Evolutionary conservation across 495 filamentous ascomycete genomes (phyloP), one percentile per base, ranked within the genome.

Genomic region (Amniculicola lignicola): DNA sequence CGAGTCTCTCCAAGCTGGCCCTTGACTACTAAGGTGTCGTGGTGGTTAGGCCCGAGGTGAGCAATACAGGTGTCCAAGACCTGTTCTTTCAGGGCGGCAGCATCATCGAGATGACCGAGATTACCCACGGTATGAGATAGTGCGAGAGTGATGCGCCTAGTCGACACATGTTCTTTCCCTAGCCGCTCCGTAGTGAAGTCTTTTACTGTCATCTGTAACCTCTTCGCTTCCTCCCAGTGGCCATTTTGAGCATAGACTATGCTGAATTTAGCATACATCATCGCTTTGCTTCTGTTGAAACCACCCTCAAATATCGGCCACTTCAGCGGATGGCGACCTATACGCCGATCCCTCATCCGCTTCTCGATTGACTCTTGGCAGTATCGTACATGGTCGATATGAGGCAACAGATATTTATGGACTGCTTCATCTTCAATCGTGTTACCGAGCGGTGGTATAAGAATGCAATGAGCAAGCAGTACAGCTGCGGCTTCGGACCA

Each of bases 401-500:
- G 51, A 4, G 25, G 24, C n/a, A 43, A 24, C 10, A 54, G 9
- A 25, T 35, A 3, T 14, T 11, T 6, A 15, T 22, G 7, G 7
- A 21, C 5, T 7, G 44, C 25, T 19, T 54, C 51, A 22, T 44
- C 66, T 35, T 2, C 25, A 10, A 27, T 45, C 44, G 22, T 57
- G 46, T 5, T 66, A 66, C 28, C 59, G 31, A 65, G 53, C 7
- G 66, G 67, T 23, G 69, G 68, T 14, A 72, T 44, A 9, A 67
- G 47, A 39, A 74, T 57, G 5, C 40, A 59, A 12, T 58, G 47
- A 11, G 64, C 44, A 2, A 74, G 58, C 6, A 63, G 56, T 3
- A 59, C 67, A 0, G 47, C 51, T 24, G 72, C 56, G 16, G 64
- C 65, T 45, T 75, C 63, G 43, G 59, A 68, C 71, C 71, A 72